Percentiles rank a stretch among this genome's conserved stretches.
These are phyloP conservation scores for Candida albicans DNA, from an alignment of 1,139 yeast species.

Conservation along the genomic window DNA sequence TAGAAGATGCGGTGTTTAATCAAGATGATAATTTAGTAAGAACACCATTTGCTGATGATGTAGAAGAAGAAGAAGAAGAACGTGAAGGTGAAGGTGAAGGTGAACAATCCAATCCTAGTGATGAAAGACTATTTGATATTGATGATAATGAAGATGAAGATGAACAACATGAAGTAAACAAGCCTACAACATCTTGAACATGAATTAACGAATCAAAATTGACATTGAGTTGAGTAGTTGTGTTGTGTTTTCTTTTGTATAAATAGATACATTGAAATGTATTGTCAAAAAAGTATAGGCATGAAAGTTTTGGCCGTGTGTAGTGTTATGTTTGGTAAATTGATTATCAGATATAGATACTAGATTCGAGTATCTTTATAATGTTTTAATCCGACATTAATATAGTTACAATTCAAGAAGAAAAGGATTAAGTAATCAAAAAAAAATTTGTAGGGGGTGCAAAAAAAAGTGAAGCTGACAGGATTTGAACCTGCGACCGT, in stretches of 20 bases:
- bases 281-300: neutral
- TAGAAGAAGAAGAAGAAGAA: conserved; percentile 11
- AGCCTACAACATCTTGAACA: neutral
- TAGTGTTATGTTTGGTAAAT: no score
- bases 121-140: conserved; percentile 38
- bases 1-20: conserved; percentile 26
- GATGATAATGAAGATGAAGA: conserved; percentile 40
- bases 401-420: neutral
- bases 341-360: no score
- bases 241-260: neutral
- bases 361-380: no score
- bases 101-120: conserved; percentile 13
- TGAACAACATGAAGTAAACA: conserved; percentile 2
- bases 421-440: neutral
- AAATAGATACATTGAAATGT: neutral
- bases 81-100: conserved; percentile 9
- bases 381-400: no score
- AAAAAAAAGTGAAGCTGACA: conserved; percentile 26
- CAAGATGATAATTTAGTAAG: conserved; percentile 18
- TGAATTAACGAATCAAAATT: no score
- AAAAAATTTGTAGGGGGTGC: neutral
- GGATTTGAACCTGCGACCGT: conserved; percentile 36
- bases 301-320: no score
- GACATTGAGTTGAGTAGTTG: no score
- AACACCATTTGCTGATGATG: conserved; percentile 15